These are phyloP conservation scores for Lobosporangium transversale DNA, from an alignment of 192 early-diverging fungal species.

Conservation along the genomic window DNA sequence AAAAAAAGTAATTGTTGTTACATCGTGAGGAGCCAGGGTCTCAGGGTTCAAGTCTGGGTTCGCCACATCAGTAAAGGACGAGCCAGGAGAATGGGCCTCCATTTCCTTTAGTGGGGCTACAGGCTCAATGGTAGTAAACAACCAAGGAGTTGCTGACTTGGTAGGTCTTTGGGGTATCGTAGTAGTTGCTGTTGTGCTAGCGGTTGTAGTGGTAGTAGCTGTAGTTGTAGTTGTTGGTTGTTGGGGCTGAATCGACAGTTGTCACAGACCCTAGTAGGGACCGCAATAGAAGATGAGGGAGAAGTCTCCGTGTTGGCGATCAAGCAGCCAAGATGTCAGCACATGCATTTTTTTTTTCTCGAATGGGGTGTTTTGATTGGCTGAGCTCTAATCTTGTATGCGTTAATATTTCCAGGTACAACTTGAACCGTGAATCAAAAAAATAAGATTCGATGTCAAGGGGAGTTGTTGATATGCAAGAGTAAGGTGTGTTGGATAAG, in stretches of 20 bases:
- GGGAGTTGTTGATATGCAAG: too few species aligned
- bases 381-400: background rate
- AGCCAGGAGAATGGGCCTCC: slow-evolving; percentile 17
- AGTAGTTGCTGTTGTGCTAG: slow-evolving; percentile 11
- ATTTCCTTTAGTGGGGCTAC: slow-evolving; percentile 27
- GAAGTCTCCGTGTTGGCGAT: background rate
- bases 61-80: slow-evolving; percentile 41
- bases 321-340: slow-evolving; percentile 3
- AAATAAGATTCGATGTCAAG: too few species aligned
- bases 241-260: background rate
- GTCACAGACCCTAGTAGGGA: background rate
- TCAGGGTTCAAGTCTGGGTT: slow-evolving; percentile 34
- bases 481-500: too few species aligned
- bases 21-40: slow-evolving; percentile 37
- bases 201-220: slow-evolving; percentile 17
- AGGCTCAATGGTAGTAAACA: slow-evolving; percentile 34
- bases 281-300: background rate
- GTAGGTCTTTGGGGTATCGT: slow-evolving; percentile 5
- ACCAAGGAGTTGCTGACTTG: slow-evolving; percentile 41
- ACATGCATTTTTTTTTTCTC: background rate
- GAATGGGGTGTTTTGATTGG: background rate
- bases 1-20: too few species aligned
- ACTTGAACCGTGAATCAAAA: too few species aligned
- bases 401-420: too few species aligned
- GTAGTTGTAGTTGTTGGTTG: slow-evolving; percentile 20